Conservation (phyloP, 2,329 filamentous ascomycete genomes). For the Calonectria pseudoreteaudii region DNA sequence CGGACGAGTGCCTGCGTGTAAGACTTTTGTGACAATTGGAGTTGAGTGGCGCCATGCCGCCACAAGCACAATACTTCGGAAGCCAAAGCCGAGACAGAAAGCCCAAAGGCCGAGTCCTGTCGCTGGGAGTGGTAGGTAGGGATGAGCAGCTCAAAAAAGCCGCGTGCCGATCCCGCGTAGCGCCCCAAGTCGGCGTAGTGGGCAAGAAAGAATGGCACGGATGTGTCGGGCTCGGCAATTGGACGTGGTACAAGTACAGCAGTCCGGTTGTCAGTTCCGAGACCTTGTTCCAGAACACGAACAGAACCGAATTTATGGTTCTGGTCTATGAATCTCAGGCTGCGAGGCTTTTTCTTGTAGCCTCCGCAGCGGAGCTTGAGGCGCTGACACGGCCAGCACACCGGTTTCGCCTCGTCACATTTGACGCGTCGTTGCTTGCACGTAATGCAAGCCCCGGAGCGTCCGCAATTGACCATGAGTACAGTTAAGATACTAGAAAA, state of each 20-base stretch:
- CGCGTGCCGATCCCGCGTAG: constrained; percentile 12
- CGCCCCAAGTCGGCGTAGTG: constrained; percentile 19
- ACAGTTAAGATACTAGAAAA: neutral
- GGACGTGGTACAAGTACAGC: neutral
- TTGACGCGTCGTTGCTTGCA: constrained; percentile 29
- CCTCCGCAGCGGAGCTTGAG: constrained; percentile 17
- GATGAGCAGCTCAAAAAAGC: constrained; percentile 23
- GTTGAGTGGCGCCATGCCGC: neutral
- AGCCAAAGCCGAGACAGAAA: constrained; percentile 20
- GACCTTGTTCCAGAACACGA: neutral
- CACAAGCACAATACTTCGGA: constrained; percentile 3
- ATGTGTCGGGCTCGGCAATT: constrained; percentile 12
- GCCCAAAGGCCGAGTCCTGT: constrained; percentile 4
- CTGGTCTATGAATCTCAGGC: constrained; percentile 18
- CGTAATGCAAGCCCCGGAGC: constrained; percentile 24
- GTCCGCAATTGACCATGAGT: constrained; percentile 27
- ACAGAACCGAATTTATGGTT: neutral
- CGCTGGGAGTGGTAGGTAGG: constrained; percentile 7
- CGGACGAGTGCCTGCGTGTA: constrained; percentile 12
- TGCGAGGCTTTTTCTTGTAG: constrained; percentile 12
- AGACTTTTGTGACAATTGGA: neutral
- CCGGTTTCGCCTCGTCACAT: constrained; percentile 27
- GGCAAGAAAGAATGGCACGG: constrained; percentile 21
- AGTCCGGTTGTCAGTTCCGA: neutral
- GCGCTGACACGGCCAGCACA: constrained; percentile 1